Evolutionary conservation across 805 yeast genomes (phyloP).

Genomic region (Naumovozyma baii): DNA sequence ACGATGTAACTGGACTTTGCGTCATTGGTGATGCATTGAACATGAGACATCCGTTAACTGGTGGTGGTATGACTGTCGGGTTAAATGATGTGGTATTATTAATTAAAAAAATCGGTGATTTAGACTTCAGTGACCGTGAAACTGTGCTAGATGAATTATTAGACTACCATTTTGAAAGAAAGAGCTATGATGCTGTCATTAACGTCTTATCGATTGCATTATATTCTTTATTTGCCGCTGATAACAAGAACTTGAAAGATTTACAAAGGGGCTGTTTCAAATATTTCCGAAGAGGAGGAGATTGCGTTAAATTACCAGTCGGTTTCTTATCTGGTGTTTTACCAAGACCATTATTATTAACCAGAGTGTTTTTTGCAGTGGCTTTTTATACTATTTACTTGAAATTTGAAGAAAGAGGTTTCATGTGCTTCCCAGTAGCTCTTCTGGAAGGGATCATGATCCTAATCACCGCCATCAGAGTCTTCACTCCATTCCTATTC

Average conservation of each 20-base stretch:
- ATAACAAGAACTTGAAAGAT: slow-evolving; percentile 49
- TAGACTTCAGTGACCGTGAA: slow-evolving; percentile 45
- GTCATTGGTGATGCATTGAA: slow-evolving; percentile 89
- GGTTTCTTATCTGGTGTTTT: slow-evolving; percentile 73
- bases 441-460: slow-evolving; percentile 58
- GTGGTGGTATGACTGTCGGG: slow-evolving; percentile 99
- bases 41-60: slow-evolving; percentile 97
- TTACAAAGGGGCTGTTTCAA: slow-evolving; percentile 83
- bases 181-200: slow-evolving; percentile 69
- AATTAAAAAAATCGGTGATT: slow-evolving; percentile 37
- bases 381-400: slow-evolving; percentile 74
- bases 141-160: slow-evolving; percentile 46
- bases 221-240: slow-evolving; percentile 85
- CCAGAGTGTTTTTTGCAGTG: slow-evolving; percentile 82
- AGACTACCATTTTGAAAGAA: slow-evolving; percentile 70
- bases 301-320: slow-evolving; percentile 66
- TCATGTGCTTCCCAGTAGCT: slow-evolving; percentile 59
- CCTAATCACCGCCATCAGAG: slow-evolving; percentile 61
- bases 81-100: slow-evolving; percentile 69
- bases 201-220: slow-evolving; percentile 87
- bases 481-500: slow-evolving; percentile 71
- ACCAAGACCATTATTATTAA: slow-evolving; percentile 64
- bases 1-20: slow-evolving; percentile 63
- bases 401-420: slow-evolving; percentile 59
- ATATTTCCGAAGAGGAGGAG: slow-evolving; percentile 80